Evolutionary conservation across 2,329 filamentous ascomycete genomes (phyloP), one percentile per base, ranked within the genome.

Genomic region (Onygenales sp.): DNA sequence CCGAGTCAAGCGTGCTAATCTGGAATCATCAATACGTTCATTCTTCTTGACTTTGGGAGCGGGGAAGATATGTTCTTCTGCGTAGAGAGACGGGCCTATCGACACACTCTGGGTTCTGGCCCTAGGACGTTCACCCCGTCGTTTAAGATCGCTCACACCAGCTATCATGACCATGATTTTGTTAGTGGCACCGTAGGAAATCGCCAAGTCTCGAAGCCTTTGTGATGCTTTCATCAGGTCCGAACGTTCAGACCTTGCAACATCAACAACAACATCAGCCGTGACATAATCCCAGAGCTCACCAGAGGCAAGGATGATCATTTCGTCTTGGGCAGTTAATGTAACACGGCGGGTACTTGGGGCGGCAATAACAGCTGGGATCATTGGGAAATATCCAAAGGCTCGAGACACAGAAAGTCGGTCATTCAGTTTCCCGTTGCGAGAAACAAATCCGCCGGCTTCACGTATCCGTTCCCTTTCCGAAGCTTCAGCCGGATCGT

Each of bases 151-250:
- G 53, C 87, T 85, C 39, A 98, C 87, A 53, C 91, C 92, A 52
- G 98, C 84, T 76, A 98, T 89, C 92, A 97, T 97, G 44, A 98
- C 89, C 91, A 97, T 97, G 58, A 97, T 88, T 73, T 98, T 98
- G 65, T 86, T 86, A 1, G 85, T 91, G 10, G 92, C 89, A 51
- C 93, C 93, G 67, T 96, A 97, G 1, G 92, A 89, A 66, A 98
- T 95, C 43, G 93, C 93, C 52, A 97, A 77, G 72, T 98, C 93
- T 55, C 93, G 84, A 35, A 98, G 79, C 72, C 95, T 95, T 68
- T 97, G 92, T 3, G 93, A 87, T 13, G 92, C 93, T 52, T 89
- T 82, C 93, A 98, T 98, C 44, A 96, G 78, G 67, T 98, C 92
- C 45, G 82, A 81, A 6, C 90, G 84, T 69, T 95, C 92, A 27